phyloP scores from a whole-genome alignment of 2,329 filamentous ascomycete species.

The Paracorniculantispora psalliotae region DNA sequence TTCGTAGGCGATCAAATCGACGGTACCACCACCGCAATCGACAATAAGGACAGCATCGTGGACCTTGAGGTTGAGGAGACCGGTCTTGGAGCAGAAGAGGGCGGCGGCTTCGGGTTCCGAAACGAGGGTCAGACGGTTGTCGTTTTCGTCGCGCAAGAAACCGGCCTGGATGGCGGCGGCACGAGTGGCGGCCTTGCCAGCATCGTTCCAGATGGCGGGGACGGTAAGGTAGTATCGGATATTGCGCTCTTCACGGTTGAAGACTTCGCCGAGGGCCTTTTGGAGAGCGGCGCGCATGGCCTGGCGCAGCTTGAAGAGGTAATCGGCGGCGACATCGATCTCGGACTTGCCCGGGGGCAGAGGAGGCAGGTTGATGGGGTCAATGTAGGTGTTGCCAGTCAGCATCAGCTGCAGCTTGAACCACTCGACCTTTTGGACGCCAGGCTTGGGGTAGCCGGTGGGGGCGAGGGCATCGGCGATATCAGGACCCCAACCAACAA shows the following conservation, averaged over 20 bases:
- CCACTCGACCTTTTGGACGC: conserved; percentile 99
- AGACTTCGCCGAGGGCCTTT: conserved; percentile 95
- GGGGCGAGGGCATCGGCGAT: conserved; percentile 95
- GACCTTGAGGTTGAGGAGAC: conserved; percentile 92
- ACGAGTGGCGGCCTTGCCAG: conserved; percentile 92
- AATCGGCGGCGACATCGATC: conserved; percentile 98
- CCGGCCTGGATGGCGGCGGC: conserved; percentile 95
- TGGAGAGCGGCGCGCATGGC: conserved; percentile 94
- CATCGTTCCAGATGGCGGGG: conserved; percentile 99
- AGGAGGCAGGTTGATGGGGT: conserved; percentile 96
- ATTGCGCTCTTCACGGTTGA: conserved; percentile 95
- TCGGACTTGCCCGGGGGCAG: conserved; percentile 97
- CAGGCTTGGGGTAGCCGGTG: conserved; percentile 94
- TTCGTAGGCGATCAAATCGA: conserved; percentile 98
- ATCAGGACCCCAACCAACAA: conserved; percentile 98
- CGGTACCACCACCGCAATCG: conserved; percentile 95
- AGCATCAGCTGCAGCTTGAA: conserved; percentile 99
- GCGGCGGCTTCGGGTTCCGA: conserved; percentile 96
- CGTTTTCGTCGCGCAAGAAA: conserved; percentile 94
- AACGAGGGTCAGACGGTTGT: conserved; percentile 89
- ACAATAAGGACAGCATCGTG: conserved; percentile 97
- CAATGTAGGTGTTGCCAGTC: conserved; percentile 97
- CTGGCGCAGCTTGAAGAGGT: conserved; percentile 95
- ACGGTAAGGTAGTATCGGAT: conserved; percentile 97
- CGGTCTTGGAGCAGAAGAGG: conserved; percentile 96